phyloP scores from a whole-genome alignment of 1,139 yeast genomes.

The Blastobotrys illinoisensis region DNA sequence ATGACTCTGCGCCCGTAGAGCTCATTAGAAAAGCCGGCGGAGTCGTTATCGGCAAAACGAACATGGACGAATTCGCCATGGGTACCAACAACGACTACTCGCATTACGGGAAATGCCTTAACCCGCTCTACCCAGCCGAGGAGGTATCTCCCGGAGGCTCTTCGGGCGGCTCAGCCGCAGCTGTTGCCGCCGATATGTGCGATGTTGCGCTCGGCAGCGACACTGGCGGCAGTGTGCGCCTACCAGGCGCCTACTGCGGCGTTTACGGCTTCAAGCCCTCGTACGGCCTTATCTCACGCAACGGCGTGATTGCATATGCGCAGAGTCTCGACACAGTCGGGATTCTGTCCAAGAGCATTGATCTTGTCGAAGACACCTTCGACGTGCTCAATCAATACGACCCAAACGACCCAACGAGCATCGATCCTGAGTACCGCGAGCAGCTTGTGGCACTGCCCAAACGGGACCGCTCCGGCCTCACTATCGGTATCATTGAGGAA shows the following conservation, averaged over 20 bases:
- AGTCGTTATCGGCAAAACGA: conserved; percentile 71
- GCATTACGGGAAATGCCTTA: conserved; percentile 49
- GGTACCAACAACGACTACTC: conserved; percentile 57
- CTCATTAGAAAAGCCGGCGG: conserved; percentile 51
- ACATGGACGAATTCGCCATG: conserved; percentile 97
- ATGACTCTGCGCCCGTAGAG: conserved; percentile 65
- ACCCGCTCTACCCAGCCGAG: conserved; percentile 47
- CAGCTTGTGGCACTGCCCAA: conserved; percentile 9
- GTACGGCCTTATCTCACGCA: conserved; percentile 83
- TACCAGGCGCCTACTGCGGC: conserved; percentile 87
- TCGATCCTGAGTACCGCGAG: conserved; percentile 34
- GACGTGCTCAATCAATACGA: conserved; percentile 56
- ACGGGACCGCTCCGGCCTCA: conserved; percentile 23
- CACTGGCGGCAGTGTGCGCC: conserved; percentile 92
- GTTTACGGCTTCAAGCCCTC: conserved; percentile 86
- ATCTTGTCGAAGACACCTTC: conserved; percentile 45
- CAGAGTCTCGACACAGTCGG: conserved; percentile 96
- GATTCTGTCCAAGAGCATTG: conserved; percentile 50
- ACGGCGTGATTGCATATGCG: conserved; percentile 91
- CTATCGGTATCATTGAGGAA: conserved; percentile 70
- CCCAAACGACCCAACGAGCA: conserved; percentile 72
- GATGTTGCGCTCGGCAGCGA: conserved; percentile 84
- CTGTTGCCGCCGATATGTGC: conserved; percentile 65
- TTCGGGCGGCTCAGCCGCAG: conserved; percentile 94
- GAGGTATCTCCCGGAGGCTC: conserved; percentile 74